Conservation (phyloP, 106 monocot genomes). For the Platanthera guangdongensis region DNA sequence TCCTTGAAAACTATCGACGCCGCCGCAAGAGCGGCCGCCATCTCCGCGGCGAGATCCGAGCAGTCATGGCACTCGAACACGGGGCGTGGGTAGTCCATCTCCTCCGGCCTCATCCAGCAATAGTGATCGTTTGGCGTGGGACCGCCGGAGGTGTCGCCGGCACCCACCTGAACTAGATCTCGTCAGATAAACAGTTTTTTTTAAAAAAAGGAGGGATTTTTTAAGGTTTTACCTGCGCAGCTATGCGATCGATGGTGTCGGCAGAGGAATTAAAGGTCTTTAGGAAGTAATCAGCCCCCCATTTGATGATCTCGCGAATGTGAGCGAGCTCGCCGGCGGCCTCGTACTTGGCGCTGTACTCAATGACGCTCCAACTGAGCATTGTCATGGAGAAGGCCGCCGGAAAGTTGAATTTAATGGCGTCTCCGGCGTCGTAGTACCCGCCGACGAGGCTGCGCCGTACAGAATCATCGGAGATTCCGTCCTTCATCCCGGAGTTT, state of each 20-base stretch:
- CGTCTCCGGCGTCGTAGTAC: conserved; percentile 81
- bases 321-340: conserved; percentile 68
- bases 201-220: background rate
- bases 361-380: conserved; percentile 94
- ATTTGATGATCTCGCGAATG: conserved; percentile 72
- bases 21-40: conserved; percentile 72
- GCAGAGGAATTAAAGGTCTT: conserved; percentile 86
- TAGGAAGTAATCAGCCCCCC: conserved; percentile 78
- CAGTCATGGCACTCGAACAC: conserved; percentile 62
- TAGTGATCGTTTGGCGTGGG: conserved; percentile 71
- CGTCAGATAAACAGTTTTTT: background rate
- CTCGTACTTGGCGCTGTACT: conserved; percentile 83
- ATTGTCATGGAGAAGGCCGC: conserved; percentile 75
- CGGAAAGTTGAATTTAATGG: conserved; percentile 92
- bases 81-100: conserved; percentile 71
- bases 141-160: conserved; percentile 35
- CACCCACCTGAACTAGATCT: conserved; percentile 45
- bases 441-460: conserved; percentile 60
- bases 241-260: conserved; percentile 64
- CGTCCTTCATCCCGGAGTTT: conserved; percentile 87
- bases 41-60: conserved; percentile 86
- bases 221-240: conserved; percentile 40
- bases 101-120: conserved; percentile 88
- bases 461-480: conserved; percentile 41
- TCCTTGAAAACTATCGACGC: conserved; percentile 92